Evolutionary conservation across 257 asterid genomes (phyloP), one percentile per base, ranked within the genome.

Genomic region (Rubia yunnanensis): DNA sequence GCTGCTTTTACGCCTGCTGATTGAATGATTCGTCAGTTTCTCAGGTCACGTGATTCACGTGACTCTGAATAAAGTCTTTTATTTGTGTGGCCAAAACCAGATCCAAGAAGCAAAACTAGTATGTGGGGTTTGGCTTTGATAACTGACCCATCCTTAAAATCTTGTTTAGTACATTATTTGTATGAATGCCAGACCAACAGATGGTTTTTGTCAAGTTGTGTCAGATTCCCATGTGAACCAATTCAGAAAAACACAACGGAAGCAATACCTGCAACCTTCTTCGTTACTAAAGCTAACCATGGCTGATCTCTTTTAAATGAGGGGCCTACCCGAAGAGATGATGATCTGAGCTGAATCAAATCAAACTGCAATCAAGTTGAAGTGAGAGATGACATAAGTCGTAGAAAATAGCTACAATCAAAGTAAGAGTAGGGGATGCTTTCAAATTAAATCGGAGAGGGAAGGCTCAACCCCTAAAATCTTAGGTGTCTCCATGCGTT

Each of bases 1-100:
- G 44, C 64, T 59, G 64, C 64, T 59, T 59, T 59, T 32, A 4
- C 64, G 64, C 44, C 44, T 27, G 39, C 39, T 57, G n/a, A 56
- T 10, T 27, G n/a, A 24, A 24, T 56, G 18, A 5, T 20, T 50
- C 1, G 26, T 22, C 24, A 50, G n/a, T 50, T n/a, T 10, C 36
- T 11, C 8, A 14, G n/a, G 17, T 56, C 61, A 56, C 61, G 22
- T 44, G 32, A 56, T 56, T 56, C 20, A 56, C 61, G 27, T 56
- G 36, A 56, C 63, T 27, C 22, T 57, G 23, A 15, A 28, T 17
- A 18, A 27, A 55, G 18, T 10, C 30, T 15, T 57, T 30, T 24
- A 35, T 24, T 24, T 54, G 32, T 24, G 23, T 54, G 17, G 48
- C 48, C 48, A 39, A 32, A n/a, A n/a, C n/a, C n/a, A 39, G 48